These are phyloP conservation scores for Lasiodiplodia sp. DNA, from an alignment of 2,329 filamentous ascomycete genomes.

Conservation along the genomic window DNA sequence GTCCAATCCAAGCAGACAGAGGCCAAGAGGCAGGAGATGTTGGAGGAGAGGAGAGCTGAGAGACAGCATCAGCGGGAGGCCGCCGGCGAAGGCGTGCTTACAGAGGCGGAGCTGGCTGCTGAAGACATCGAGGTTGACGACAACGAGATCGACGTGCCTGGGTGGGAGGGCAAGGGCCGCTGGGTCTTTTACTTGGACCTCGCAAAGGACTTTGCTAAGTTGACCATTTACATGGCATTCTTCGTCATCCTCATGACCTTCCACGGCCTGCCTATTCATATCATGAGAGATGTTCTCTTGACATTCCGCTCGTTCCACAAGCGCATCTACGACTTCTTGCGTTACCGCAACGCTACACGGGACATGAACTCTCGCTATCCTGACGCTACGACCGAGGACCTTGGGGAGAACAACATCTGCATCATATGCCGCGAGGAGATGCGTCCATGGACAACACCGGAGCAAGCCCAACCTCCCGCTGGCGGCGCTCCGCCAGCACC, in stretches of 20 bases:
- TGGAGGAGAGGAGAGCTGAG: constrained; percentile 49
- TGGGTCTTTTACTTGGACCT: constrained; percentile 91
- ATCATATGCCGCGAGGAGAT: constrained; percentile 98
- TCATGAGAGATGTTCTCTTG: constrained; percentile 93
- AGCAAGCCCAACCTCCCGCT: constrained; percentile 36
- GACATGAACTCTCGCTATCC: constrained; percentile 93
- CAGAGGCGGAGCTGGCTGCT: constrained; percentile 47
- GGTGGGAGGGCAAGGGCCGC: constrained; percentile 95
- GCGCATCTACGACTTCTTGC: constrained; percentile 84
- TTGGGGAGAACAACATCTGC: constrained; percentile 87
- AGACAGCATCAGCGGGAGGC: constrained; percentile 56
- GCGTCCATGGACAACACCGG: constrained; percentile 73
- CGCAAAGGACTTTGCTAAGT: constrained; percentile 86
- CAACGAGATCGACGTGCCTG: constrained; percentile 92
- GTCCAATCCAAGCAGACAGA: constrained; percentile 78
- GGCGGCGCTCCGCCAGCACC: constrained; percentile 48
- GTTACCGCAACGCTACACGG: constrained; percentile 87
- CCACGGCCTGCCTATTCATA: constrained; percentile 95
- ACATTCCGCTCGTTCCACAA: constrained; percentile 92
- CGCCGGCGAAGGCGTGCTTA: constrained; percentile 43
- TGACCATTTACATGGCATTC: constrained; percentile 87
- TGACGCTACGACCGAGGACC: constrained; percentile 87
- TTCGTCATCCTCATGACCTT: constrained; percentile 93
- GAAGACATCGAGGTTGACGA: constrained; percentile 82
- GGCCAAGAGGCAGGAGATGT: constrained; percentile 68